Evolutionary conservation across 352 stramenopile genomes (phyloP).

Genomic region (Globisporangium paroecandrum): DNA sequence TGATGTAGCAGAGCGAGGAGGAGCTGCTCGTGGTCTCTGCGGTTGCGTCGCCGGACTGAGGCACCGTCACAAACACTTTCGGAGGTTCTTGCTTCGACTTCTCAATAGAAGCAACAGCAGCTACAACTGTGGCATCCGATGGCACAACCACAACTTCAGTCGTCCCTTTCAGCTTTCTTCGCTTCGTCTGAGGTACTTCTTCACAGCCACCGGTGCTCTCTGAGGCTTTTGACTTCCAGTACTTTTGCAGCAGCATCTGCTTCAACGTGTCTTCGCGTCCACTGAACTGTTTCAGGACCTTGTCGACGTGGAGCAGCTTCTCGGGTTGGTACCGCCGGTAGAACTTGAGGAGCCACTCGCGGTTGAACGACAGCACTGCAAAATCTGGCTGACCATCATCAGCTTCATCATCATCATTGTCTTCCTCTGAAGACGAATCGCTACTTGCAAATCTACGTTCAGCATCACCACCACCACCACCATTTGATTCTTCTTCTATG

Average conservation of each 20-base stretch:
- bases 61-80: constrained; percentile 5
- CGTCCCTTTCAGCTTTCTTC: constrained; percentile 10
- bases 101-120: background rate
- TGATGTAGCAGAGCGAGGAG: constrained; percentile 28
- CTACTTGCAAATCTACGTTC: background rate
- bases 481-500: constrained; percentile 6
- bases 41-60: background rate
- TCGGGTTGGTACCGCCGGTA: constrained; percentile 51
- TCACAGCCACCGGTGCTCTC: background rate
- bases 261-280: constrained; percentile 62
- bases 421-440: constrained; percentile 20
- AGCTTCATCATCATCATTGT: background rate
- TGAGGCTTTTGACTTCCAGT: constrained; percentile 16
- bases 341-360: constrained; percentile 50
- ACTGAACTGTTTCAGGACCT: constrained; percentile 57
- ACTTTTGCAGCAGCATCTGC: constrained; percentile 57
- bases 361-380: constrained; percentile 28
- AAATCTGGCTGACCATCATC: constrained; percentile 14
- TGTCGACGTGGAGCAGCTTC: constrained; percentile 42
- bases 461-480: background rate
- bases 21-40: background rate
- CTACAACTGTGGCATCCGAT: constrained; percentile 1
- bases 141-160: constrained; percentile 23
- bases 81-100: background rate
- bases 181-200: constrained; percentile 8